Evolutionary conservation across 2,329 filamentous ascomycete genomes (phyloP).

Genomic region (Zasmidium angulare): DNA sequence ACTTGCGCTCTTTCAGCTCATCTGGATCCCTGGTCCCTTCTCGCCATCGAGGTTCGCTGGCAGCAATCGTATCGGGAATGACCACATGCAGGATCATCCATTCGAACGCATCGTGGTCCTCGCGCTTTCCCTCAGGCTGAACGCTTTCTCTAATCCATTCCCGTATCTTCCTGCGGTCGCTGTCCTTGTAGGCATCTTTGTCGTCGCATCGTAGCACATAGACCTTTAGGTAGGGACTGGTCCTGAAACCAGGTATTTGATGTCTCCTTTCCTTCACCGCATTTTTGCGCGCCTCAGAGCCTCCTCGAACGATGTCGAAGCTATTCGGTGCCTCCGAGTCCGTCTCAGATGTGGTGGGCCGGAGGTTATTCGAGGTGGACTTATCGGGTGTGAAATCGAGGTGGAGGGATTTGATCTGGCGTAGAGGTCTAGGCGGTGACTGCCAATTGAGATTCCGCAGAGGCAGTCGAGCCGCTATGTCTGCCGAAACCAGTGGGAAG

Average conservation of each 20-base stretch:
- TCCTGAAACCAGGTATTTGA: slow-evolving; percentile 89
- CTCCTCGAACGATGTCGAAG: slow-evolving; percentile 45
- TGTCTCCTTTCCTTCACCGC: slow-evolving; percentile 66
- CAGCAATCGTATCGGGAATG: slow-evolving; percentile 77
- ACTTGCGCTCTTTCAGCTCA: slow-evolving; percentile 63
- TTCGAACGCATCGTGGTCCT: slow-evolving; percentile 95
- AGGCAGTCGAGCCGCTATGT: slow-evolving; percentile 76
- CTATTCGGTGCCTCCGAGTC: slow-evolving; percentile 32
- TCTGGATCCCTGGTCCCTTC: slow-evolving; percentile 51
- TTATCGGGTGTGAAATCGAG: slow-evolving; percentile 72
- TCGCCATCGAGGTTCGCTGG: slow-evolving; percentile 70
- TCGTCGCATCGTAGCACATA: slow-evolving; percentile 91
- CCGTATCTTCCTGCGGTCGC: slow-evolving; percentile 72
- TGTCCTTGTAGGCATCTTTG: slow-evolving; percentile 86
- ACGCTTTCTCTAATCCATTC: slow-evolving; percentile 88
- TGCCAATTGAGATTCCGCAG: slow-evolving; percentile 96
- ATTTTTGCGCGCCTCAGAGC: slow-evolving; percentile 29
- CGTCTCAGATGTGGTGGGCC: slow-evolving; percentile 18
- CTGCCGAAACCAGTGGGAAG: slow-evolving; percentile 76
- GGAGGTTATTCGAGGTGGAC: slow-evolving; percentile 25
- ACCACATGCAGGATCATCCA: slow-evolving; percentile 95
- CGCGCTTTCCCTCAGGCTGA: slow-evolving; percentile 66
- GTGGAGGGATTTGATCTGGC: slow-evolving; percentile 90
- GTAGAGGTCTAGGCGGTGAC: slow-evolving; percentile 82
- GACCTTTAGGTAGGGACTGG: slow-evolving; percentile 91